Conservation (phyloP, 345 rosid genomes). For the Clausena lansium region DNA sequence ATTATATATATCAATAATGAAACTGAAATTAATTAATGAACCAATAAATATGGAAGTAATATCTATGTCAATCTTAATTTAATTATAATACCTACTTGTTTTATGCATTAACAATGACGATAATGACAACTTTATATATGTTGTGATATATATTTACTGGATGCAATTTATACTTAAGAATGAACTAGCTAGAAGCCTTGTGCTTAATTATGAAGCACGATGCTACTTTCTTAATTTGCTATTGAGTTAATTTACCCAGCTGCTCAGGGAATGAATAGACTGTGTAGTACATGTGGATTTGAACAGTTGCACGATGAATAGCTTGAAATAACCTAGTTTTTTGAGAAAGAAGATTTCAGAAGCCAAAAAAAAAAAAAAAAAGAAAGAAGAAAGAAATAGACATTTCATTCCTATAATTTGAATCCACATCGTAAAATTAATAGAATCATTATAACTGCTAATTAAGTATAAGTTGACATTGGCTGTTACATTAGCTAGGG, state of each 20-base stretch:
- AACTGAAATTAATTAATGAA: conserved; percentile 7
- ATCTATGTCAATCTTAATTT: neutral
- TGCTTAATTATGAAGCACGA: neutral
- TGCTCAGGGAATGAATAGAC: neutral
- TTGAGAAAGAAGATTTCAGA: neutral
- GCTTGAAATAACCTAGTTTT: neutral
- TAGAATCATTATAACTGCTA: too few relatives aligned
- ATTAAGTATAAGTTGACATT: too few relatives aligned
- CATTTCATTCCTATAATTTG: neutral
- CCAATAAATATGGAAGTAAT: conserved; percentile 16
- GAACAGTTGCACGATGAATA: neutral
- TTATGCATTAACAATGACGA: conserved; percentile 7
- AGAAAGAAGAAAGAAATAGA: neutral
- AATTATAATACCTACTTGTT: conserved; percentile 4
- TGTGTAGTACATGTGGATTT: neutral
- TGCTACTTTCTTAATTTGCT: neutral
- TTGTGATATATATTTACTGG: neutral
- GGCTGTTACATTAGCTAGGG: too few relatives aligned
- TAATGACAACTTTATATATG: neutral
- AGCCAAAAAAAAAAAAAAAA: neutral
- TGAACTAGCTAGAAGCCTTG: neutral
- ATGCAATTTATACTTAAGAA: neutral
- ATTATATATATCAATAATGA: neutral
- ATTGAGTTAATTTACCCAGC: neutral
- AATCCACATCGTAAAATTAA: too few relatives aligned